Evolutionary conservation across 73 alveolate genomes (phyloP).

Genomic region (Paramecium biaurelia): DNA sequence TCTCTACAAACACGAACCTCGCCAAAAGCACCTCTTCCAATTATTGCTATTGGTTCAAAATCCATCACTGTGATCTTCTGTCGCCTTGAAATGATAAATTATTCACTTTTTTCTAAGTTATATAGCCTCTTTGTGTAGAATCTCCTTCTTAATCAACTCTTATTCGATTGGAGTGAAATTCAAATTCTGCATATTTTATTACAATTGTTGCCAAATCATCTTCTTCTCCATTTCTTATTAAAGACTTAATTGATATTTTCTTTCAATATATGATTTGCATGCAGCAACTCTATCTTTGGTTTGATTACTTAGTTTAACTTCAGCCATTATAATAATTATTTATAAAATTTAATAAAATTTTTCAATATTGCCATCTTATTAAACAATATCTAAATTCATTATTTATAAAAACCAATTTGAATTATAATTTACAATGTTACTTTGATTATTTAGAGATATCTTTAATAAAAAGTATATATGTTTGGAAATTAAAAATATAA

Average conservation of each 20-base stretch:
- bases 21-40: conserved; percentile 48
- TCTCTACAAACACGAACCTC: conserved; percentile 80
- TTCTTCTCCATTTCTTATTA: conserved; percentile 31
- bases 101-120: conserved; percentile 65
- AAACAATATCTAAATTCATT: not conserved
- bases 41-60: conserved; percentile 63
- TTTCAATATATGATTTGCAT: conserved; percentile 54
- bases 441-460: not conserved
- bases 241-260: conserved; percentile 19
- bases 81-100: not conserved
- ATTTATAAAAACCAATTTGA: too few relatives aligned
- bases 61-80: conserved; percentile 71
- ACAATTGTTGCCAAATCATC: conserved; percentile 66
- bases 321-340: not conserved
- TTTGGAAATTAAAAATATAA: not conserved
- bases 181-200: conserved; percentile 60
- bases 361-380: not conserved
- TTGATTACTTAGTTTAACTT: not conserved
- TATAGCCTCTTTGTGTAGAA: conserved; percentile 69
- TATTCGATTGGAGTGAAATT: conserved; percentile 65
- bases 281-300: conserved; percentile 64
- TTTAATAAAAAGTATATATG: not conserved
- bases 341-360: not conserved
- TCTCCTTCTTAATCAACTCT: conserved; percentile 69
- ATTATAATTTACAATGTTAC: too few relatives aligned